A percentile compares a stretch with the other conserved stretches of the same genome.
Evolutionary conservation across 2,329 filamentous ascomycete genomes (phyloP).

Genomic region (Xylariales sp.): DNA sequence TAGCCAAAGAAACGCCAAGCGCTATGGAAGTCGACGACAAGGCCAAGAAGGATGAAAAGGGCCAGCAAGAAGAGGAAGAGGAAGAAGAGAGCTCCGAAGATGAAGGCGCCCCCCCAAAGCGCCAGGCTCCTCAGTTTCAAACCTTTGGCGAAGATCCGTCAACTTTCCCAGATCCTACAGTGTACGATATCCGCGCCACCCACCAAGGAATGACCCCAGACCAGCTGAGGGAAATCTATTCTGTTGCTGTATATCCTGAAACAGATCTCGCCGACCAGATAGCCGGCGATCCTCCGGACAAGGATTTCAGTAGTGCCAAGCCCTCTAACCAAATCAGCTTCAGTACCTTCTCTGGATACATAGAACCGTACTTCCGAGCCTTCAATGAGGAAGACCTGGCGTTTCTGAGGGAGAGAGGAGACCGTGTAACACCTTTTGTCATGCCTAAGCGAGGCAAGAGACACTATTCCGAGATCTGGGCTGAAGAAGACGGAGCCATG

Average conservation of each 20-base stretch:
- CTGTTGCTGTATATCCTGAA: constrained; percentile 77
- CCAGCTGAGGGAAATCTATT: constrained; percentile 84
- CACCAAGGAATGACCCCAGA: constrained; percentile 73
- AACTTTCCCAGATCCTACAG: constrained; percentile 84
- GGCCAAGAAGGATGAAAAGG: constrained; percentile 33
- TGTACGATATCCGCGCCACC: constrained; percentile 85
- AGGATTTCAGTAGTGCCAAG: constrained; percentile 93
- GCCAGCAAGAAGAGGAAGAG: constrained; percentile 36
- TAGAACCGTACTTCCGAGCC: constrained; percentile 86
- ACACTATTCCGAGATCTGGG: constrained; percentile 88
- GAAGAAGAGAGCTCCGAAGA: constrained; percentile 51
- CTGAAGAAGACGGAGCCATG: constrained; percentile 84
- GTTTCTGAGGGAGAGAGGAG: constrained; percentile 85
- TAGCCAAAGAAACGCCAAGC: constrained; percentile 44
- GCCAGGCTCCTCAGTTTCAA: constrained; percentile 70
- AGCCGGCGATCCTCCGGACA: constrained; percentile 84
- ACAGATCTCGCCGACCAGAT: constrained; percentile 80
- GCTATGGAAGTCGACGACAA: constrained; percentile 59
- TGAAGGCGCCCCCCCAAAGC: constrained; percentile 55
- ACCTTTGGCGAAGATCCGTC: constrained; percentile 91
- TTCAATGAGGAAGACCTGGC: constrained; percentile 92
- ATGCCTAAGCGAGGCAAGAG: constrained; percentile 81
- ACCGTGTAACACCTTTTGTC: constrained; percentile 77
- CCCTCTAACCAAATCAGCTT: constrained; percentile 92
- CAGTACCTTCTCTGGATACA: constrained; percentile 84